Conservation (phyloP, 2,329 filamentous ascomycete genomes). For the Sporothrix dimorphospora region DNA sequence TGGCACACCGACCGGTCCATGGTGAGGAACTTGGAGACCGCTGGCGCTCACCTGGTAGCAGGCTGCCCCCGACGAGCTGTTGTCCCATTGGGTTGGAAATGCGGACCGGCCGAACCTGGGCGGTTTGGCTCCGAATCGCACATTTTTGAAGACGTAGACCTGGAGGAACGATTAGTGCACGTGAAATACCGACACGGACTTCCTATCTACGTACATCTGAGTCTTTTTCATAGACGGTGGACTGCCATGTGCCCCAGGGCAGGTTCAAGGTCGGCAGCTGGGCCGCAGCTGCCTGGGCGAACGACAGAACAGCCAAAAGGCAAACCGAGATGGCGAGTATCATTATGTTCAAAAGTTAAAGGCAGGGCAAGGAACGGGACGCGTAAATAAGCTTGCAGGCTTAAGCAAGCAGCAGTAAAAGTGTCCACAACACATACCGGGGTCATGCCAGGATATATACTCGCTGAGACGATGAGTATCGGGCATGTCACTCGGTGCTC, state of each 20-base stretch:
- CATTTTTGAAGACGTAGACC: slow-evolving; percentile 2
- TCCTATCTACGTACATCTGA: neutral
- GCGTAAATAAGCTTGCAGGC: too few relatives aligned
- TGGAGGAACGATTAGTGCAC: neutral
- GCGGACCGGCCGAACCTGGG: neutral
- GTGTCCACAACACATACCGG: too few relatives aligned
- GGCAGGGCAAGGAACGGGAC: too few relatives aligned
- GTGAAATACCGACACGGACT: neutral
- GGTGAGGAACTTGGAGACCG: neutral
- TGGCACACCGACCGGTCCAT: neutral
- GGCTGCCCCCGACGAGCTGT: slow-evolving; percentile 1
- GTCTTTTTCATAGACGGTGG: neutral
- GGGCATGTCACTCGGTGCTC: too few relatives aligned
- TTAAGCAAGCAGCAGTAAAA: too few relatives aligned
- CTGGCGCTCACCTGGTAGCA: neutral
- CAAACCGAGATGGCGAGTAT: neutral
- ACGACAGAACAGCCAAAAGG: neutral
- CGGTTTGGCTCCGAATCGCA: slow-evolving; percentile 1
- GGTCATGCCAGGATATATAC: too few relatives aligned
- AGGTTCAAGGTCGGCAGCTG: neutral
- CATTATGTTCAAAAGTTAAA: neutral
- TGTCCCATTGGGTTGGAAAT: neutral
- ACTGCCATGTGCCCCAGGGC: slow-evolving; percentile 1
- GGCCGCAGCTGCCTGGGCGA: neutral
- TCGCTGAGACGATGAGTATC: too few relatives aligned